A percentile compares a stretch with the other conserved stretches of the same genome.
Evolutionary conservation across 768 basidiomycete species (phyloP).

Genomic region (Tricholoma flavovirens): DNA sequence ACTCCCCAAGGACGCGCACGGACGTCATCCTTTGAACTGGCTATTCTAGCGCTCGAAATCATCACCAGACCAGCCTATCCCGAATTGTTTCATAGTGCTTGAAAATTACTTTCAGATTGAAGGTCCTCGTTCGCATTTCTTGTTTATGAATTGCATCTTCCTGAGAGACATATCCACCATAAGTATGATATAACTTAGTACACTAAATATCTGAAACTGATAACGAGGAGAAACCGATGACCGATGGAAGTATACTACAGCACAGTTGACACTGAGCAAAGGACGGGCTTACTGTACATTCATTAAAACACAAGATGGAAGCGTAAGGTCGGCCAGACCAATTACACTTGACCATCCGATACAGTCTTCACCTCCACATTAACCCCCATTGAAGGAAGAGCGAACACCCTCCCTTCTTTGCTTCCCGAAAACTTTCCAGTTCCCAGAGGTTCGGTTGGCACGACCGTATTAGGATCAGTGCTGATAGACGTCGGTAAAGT

Average conservation of each 20-base stretch:
- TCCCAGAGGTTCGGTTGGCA: not conserved
- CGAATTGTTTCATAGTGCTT: too few relatives aligned
- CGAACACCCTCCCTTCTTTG: not conserved
- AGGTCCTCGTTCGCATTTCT: too few relatives aligned
- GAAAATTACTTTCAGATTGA: too few relatives aligned
- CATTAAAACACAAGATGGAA: not conserved
- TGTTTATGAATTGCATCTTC: too few relatives aligned
- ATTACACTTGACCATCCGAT: not conserved
- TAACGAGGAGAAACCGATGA: too few relatives aligned
- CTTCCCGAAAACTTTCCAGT: not conserved
- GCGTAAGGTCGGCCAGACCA: not conserved
- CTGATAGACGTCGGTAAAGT: not conserved
- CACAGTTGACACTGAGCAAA: not conserved
- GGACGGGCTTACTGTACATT: too few relatives aligned
- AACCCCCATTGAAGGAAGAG: not conserved
- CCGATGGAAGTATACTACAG: not conserved
- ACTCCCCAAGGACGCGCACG: too few relatives aligned
- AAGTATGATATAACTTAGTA: not conserved
- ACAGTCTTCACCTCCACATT: not conserved
- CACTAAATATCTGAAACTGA: too few relatives aligned
- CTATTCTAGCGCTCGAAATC: too few relatives aligned
- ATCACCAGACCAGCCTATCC: too few relatives aligned
- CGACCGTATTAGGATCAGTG: not conserved
- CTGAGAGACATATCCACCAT: not conserved
- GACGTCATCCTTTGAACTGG: too few relatives aligned